A percentile compares a stretch with the other conserved stretches of the same genome.
Conservation (phyloP, 2,329 filamentous ascomycete genomes). For the Colletotrichum navitas region DNA sequence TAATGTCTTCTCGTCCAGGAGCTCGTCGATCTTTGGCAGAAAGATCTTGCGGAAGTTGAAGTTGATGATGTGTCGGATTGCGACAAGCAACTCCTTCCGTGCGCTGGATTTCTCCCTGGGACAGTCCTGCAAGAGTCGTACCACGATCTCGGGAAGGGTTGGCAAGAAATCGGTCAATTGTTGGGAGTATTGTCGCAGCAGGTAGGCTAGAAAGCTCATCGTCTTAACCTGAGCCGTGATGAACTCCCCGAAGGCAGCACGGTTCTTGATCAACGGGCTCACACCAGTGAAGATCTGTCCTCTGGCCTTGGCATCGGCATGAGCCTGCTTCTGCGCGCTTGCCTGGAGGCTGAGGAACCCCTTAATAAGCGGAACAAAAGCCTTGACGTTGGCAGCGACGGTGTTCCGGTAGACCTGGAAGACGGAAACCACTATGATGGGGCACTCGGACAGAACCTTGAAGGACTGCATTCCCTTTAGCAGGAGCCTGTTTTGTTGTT, state of each 20-base stretch:
- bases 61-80: slow-evolving; percentile 98
- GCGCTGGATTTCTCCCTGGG: slow-evolving; percentile 94
- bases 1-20: slow-evolving; percentile 92
- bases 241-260: slow-evolving; percentile 95
- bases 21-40: slow-evolving; percentile 91
- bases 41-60: slow-evolving; percentile 99
- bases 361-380: slow-evolving; percentile 95
- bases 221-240: slow-evolving; percentile 99
- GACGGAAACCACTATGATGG: slow-evolving; percentile 98
- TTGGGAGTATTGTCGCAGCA: slow-evolving; percentile 88
- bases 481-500: slow-evolving; percentile 84
- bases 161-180: slow-evolving; percentile 90
- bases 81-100: slow-evolving; percentile 94
- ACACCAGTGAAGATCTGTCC: slow-evolving; percentile 92
- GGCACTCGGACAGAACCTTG: slow-evolving; percentile 97
- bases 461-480: slow-evolving; percentile 98
- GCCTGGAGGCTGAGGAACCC: slow-evolving; percentile 89
- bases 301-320: slow-evolving; percentile 83
- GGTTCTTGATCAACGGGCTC: slow-evolving; percentile 92
- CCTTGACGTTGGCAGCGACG: slow-evolving; percentile 86
- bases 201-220: slow-evolving; percentile 97
- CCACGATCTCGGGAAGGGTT: slow-evolving; percentile 87
- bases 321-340: slow-evolving; percentile 91
- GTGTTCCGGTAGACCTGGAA: slow-evolving; percentile 91
- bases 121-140: slow-evolving; percentile 92